Evolutionary conservation across 2,329 filamentous ascomycete genomes (phyloP).

Genomic region (Drechslerella coelobrocha): DNA sequence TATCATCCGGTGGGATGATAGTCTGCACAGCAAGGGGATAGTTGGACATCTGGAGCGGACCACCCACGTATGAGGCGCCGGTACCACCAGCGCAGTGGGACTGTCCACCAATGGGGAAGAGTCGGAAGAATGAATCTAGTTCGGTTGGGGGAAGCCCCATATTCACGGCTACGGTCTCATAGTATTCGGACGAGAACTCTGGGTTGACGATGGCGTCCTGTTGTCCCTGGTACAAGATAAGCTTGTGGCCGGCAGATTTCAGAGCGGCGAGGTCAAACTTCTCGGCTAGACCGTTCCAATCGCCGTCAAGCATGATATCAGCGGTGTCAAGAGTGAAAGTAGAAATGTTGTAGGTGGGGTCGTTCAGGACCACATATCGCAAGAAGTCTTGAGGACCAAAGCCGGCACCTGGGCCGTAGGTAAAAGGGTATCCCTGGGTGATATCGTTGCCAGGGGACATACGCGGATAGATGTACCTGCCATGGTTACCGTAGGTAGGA

Average conservation of each 20-base stretch:
- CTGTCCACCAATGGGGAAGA: constrained; percentile 57
- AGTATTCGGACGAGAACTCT: constrained; percentile 9
- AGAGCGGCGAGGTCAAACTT: constrained; percentile 59
- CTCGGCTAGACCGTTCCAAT: constrained; percentile 58
- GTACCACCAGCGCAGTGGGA: constrained; percentile 56
- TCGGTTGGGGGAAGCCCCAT: constrained; percentile 28
- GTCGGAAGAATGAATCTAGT: constrained; percentile 56
- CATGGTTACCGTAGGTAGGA: constrained; percentile 56
- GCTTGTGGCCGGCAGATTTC: constrained; percentile 59
- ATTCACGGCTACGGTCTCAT: constrained; percentile 9
- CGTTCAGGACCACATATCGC: constrained; percentile 60
- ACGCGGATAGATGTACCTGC: constrained; percentile 55
- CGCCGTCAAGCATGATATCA: constrained; percentile 54
- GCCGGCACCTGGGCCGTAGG: not conserved
- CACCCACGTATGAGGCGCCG: constrained; percentile 44
- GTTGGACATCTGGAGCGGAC: constrained; percentile 3
- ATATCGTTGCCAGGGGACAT: constrained; percentile 9
- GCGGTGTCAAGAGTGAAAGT: constrained; percentile 59
- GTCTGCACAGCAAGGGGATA: not conserved
- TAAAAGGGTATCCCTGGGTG: not conserved
- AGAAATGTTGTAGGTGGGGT: constrained; percentile 58
- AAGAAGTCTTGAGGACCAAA: constrained; percentile 58
- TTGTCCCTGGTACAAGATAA: constrained; percentile 62
- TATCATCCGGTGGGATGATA: not conserved
- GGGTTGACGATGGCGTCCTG: not conserved